Conservation (phyloP, 345 rosid species). For the Boechera retrofracta region DNA sequence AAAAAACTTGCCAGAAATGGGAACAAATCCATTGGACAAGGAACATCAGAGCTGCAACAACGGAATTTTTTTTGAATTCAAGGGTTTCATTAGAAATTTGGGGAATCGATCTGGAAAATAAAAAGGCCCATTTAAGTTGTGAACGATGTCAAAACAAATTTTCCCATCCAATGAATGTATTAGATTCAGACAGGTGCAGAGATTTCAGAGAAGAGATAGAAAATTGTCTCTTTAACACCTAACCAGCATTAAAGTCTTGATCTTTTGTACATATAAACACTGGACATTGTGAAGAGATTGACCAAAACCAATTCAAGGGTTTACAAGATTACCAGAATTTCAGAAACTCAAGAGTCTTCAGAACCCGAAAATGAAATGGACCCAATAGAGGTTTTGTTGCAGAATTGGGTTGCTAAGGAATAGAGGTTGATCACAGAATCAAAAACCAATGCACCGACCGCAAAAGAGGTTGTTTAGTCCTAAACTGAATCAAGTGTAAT, state of each 20-base stretch:
- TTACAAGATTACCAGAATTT: background rate
- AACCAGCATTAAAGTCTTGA: background rate
- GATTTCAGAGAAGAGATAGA: background rate
- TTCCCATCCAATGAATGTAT: background rate
- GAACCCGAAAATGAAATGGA: background rate
- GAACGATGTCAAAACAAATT: background rate
- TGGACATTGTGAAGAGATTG: background rate
- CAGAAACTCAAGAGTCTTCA: background rate
- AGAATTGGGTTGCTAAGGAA: too few relatives aligned
- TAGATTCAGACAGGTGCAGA: background rate
- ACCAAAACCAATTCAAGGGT: background rate
- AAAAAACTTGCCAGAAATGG: too few relatives aligned
- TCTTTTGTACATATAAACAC: background rate
- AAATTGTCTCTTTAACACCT: background rate
- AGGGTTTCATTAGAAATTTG: background rate
- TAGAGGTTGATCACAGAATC: background rate
- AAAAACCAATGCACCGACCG: background rate
- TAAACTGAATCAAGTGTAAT: background rate
- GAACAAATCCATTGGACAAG: background rate
- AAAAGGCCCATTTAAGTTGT: background rate
- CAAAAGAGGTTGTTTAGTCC: background rate
- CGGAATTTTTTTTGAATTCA: too few relatives aligned
- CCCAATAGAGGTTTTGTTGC: background rate
- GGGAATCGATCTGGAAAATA: background rate
- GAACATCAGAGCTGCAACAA: conserved; percentile 1